phyloP scores from a whole-genome alignment of 202 grass and related monocot genomes.

The Sporobolus alterniflorus region DNA sequence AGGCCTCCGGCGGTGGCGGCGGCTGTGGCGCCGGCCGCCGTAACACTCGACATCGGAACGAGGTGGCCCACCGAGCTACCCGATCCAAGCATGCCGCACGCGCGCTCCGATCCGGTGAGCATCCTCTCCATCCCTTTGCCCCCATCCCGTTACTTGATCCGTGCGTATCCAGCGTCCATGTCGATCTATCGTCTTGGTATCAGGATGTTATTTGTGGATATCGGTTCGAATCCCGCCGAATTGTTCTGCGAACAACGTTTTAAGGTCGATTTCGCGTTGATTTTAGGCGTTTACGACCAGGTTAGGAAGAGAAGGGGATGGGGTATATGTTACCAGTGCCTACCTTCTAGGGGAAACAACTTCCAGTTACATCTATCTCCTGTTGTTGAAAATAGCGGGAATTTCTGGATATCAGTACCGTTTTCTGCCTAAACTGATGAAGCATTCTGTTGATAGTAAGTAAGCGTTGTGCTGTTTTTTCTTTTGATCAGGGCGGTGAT shows the following conservation, averaged over 20 bases:
- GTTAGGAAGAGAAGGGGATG: background rate
- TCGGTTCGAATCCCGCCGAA: background rate
- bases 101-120: conserved; percentile 35
- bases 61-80: background rate
- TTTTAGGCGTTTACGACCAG: background rate
- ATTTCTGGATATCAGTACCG: background rate
- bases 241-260: background rate
- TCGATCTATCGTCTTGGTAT: background rate
- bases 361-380: background rate
- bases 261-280: background rate
- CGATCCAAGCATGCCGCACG: conserved; percentile 16
- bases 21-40: background rate
- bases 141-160: background rate
- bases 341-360: background rate
- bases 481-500: conserved; percentile 15
- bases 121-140: background rate
- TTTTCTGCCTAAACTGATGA: background rate
- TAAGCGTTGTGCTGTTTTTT: background rate
- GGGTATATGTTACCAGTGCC: background rate
- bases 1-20: conserved; percentile 5
- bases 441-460: background rate
- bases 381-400: background rate
- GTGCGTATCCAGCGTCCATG: background rate
- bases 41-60: background rate
- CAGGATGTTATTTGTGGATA: background rate